phyloP scores from a whole-genome alignment of 495 filamentous ascomycete species.

The Extremus antarcticus region DNA sequence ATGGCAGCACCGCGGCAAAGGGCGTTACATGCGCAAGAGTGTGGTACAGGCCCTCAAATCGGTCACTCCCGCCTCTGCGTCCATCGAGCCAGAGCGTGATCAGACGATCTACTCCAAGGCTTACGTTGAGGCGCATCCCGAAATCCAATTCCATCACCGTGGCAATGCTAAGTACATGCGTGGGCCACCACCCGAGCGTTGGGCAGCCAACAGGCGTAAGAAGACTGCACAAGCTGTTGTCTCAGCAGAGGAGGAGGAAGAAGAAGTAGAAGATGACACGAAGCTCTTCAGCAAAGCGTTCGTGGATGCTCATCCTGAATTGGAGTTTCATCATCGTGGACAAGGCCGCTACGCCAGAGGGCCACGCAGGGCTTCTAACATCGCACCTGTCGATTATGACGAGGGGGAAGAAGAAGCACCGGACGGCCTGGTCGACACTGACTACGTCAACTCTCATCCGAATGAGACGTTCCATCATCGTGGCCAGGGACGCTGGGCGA shows the following conservation, averaged over 20 bases:
- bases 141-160: conserved; percentile 16
- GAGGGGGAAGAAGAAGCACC: background rate
- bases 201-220: background rate
- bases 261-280: background rate
- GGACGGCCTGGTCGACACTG: conserved; percentile 4
- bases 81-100: conserved; percentile 1
- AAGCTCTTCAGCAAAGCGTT: conserved; percentile 8
- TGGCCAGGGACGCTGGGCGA: conserved; percentile 19
- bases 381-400: background rate
- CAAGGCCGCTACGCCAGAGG: conserved; percentile 18
- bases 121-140: conserved; percentile 6
- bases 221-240: background rate
- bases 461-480: conserved; percentile 14
- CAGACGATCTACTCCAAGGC: conserved; percentile 11
- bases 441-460: conserved; percentile 13
- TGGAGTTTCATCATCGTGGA: conserved; percentile 17
- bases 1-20: conserved; percentile 18
- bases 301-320: conserved; percentile 9
- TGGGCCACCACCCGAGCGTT: conserved; percentile 4
- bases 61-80: background rate
- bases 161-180: conserved; percentile 17
- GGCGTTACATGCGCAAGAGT: conserved; percentile 11
- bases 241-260: background rate
- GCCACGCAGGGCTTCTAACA: background rate
- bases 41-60: background rate